Evolutionary conservation across 2,329 filamentous ascomycete species (phyloP), one percentile per base, ranked within the genome.

Genomic region (Hawksworthiomyces lignivorus): DNA sequence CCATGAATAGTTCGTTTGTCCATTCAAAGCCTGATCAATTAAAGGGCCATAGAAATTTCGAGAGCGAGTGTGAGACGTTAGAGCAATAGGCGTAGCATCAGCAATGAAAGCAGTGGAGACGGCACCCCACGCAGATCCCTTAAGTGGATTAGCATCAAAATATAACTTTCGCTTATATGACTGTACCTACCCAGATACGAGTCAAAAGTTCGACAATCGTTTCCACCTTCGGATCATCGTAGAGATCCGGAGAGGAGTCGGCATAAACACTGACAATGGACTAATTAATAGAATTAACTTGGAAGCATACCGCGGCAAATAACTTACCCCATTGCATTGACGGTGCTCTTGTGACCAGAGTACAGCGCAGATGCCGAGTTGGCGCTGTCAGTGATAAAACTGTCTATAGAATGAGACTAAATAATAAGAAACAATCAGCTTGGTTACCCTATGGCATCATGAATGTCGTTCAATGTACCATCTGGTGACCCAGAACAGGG

Each of bases 151-250:
- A n/a, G n/a, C n/a, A n/a, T n/a, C n/a, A n/a, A n/a, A n/a, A n/a
- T n/a, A n/a, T n/a, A n/a, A n/a, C n/a, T n/a, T n/a, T n/a, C n/a
- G n/a, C n/a, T n/a, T n/a, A n/a, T n/a, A n/a, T n/a, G n/a, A n/a
- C n/a, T n/a, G n/a, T n/a, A n/a, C n/a, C n/a, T n/a, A n/a, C n/a
- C n/a, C 73, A 78, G 40, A 87, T 69, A 43, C 87, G 80, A 52
- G 75, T 72, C 63, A 90, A 80, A 44, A 92, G 70, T 62, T 88
- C 84, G 18, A 83, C 80, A 56, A 94, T 85, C 12, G 80, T 87
- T 67, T 92, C 87, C 18, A 94, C 76, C 65, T 90, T 92, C 41
- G 87, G 87, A 56, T 94, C 87, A 56, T 94, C 87, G 50, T 87
- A 87, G 3, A 73, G 64, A 52, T 82, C 72, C 11, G 75, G 68